These are phyloP conservation scores for Diophrys appendiculata DNA, from an alignment of 73 alveolate genomes.

Conservation along the genomic window DNA sequence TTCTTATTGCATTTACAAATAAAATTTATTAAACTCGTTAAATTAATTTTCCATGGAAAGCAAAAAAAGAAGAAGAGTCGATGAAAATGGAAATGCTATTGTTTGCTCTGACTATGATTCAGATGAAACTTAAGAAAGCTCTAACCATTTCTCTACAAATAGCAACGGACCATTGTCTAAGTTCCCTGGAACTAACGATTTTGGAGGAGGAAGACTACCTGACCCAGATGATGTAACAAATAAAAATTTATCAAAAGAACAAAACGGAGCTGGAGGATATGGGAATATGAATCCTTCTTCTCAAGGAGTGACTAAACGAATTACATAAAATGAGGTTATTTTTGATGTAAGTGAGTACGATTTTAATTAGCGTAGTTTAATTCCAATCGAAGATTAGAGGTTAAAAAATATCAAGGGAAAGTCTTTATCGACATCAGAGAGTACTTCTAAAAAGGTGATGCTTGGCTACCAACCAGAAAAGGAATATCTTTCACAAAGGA, in stretches of 20 bases:
- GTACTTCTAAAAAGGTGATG: conserved; percentile 26
- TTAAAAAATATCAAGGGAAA: conserved; percentile 13
- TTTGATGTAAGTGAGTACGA: conserved; percentile 10
- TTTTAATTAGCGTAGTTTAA: conserved; percentile 10
- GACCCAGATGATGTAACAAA: no score
- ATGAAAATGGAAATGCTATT: neutral
- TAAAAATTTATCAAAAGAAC: no score
- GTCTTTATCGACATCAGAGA: conserved; percentile 31
- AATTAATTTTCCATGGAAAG: neutral
- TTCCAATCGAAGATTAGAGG: conserved; percentile 11
- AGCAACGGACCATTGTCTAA: no score
- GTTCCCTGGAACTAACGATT: no score
- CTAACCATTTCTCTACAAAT: no score
- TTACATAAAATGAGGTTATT: neutral
- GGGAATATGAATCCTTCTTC: no score
- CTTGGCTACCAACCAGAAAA: conserved; percentile 17
- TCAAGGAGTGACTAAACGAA: neutral
- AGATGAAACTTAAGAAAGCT: neutral
- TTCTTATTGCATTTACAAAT: neutral
- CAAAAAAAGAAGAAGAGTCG: neutral
- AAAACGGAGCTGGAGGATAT: no score
- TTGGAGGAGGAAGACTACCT: no score
- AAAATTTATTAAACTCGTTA: no score
- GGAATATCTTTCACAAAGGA: conserved; percentile 25
- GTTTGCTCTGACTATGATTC: conserved; percentile 1